Base-by-base conservation (phyloP, 179 eudicot species). In the Beta lomatogona region DNA sequence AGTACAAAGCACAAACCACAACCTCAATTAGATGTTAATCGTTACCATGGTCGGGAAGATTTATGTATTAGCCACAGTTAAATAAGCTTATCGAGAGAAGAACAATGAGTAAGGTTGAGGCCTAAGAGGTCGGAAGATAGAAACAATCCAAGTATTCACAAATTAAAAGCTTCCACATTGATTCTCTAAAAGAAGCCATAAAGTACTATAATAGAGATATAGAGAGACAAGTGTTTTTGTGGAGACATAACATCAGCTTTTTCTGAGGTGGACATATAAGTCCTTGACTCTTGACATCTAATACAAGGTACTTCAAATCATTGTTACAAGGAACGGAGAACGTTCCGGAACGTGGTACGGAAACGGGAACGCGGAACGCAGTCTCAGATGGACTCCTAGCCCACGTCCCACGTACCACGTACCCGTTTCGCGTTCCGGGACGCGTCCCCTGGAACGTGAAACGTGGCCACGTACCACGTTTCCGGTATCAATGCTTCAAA, bases 51-150 rank as follows among this genome's bases (percentile, higher is more conserved):
- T 52, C 52, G 28, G 54, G 31, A 15, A 77, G 13, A 59, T 70
- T 19, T 50, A 59, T 22, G 25, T 68, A 61, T 46, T 21, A 58
- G 9, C 44, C 52, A 57, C 75, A 54, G 21, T 68, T 55, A 46
- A 41, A 44, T 70, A 25, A 82, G 18, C 65, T 77, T 57, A 53
- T 4, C 50, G 45, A 25, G 31, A 44, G 69, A n/a, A 67, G 31
- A 73, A 76, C 54, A 28, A 69, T 52, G 60, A 69, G 52, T 50
- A 75, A 58, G 71, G 44, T 36, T 18, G 18, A 77, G 16, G 71
- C 80, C 67, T 55, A 66, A 63, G 3, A 48, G 22, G 65, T 67
- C 57, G 15, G 31, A 55, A 50, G 6, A 53, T 25, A 58, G 66
- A 76, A 36, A 44, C 46, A 14, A 65, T 48, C 41, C 74, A 77